These are phyloP conservation scores for Urostyla sp. DNA, from an alignment of 73 alveolate genomes.

Conservation along the genomic window DNA sequence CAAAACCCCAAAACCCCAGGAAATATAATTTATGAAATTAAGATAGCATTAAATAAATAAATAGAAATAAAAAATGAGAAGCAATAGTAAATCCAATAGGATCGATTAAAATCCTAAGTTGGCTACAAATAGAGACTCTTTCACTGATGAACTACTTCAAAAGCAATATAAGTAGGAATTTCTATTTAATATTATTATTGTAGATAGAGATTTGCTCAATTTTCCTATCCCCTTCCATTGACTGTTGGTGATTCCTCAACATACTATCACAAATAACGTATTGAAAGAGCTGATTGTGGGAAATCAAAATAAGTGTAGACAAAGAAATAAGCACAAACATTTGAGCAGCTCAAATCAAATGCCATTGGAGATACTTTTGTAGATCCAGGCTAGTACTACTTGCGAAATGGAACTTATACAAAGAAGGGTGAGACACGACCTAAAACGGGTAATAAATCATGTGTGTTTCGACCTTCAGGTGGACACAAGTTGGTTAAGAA, in stretches of 20 bases:
- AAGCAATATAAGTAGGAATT: neutral
- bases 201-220: conserved; percentile 42
- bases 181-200: neutral
- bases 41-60: neutral
- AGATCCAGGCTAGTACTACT: conserved; percentile 56
- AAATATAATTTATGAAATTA: neutral
- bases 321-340: conserved; percentile 1
- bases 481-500: conserved; percentile 19
- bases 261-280: conserved; percentile 38
- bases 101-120: neutral
- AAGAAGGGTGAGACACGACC: neutral
- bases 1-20: conserved; percentile 32
- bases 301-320: conserved; percentile 7
- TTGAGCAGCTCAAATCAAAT: conserved; percentile 25
- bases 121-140: conserved; percentile 21
- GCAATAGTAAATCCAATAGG: neutral
- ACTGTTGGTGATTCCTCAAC: conserved; percentile 57
- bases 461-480: conserved; percentile 41
- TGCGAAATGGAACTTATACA: neutral
- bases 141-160: conserved; percentile 27
- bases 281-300: conserved; percentile 30
- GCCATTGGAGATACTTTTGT: conserved; percentile 52
- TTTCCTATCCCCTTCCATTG: conserved; percentile 29
- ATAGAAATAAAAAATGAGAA: conserved; percentile 7
- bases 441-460: neutral